Percentiles rank a stretch among this genome's conserved stretches.
phyloP scores from a whole-genome alignment of 257 asterid genomes.

The Fraxinus pennsylvanica region DNA sequence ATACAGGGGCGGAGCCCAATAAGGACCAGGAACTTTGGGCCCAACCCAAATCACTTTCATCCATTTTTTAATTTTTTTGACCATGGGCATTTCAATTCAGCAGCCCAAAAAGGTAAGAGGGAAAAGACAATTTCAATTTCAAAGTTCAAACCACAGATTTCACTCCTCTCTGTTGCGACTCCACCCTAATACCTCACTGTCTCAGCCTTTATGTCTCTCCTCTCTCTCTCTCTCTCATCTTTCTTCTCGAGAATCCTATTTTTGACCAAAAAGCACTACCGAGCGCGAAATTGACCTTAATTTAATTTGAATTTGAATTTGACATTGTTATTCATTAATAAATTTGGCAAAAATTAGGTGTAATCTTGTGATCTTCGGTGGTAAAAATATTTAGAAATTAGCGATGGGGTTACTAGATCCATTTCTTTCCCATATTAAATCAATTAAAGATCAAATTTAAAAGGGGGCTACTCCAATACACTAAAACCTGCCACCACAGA shows the following conservation, averaged over 20 bases:
- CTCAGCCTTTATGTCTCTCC: neutral
- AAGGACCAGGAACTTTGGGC: too few relatives aligned
- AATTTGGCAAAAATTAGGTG: slow-evolving; percentile 43
- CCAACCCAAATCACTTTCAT: too few relatives aligned
- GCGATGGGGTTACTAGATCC: slow-evolving; percentile 82
- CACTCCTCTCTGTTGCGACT: too few relatives aligned
- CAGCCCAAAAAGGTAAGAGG: too few relatives aligned
- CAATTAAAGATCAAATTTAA: slow-evolving; percentile 74
- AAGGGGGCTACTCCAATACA: slow-evolving; percentile 75
- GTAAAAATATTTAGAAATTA: slow-evolving; percentile 67
- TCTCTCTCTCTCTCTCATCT: slow-evolving; percentile 12
- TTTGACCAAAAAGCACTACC: slow-evolving; percentile 23
- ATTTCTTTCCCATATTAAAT: slow-evolving; percentile 59
- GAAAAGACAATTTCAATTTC: too few relatives aligned
- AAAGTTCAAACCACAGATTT: too few relatives aligned
- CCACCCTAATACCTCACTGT: too few relatives aligned
- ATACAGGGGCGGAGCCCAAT: too few relatives aligned
- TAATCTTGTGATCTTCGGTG: slow-evolving; percentile 71
- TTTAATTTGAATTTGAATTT: slow-evolving; percentile 4
- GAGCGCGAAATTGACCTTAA: slow-evolving; percentile 38
- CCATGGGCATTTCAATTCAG: too few relatives aligned
- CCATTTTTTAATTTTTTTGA: too few relatives aligned
- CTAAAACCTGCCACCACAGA: slow-evolving; percentile 45
- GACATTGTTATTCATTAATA: slow-evolving; percentile 21
- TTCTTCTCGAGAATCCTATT: slow-evolving; percentile 31